These are phyloP conservation scores for Lasiodiplodia sp. DNA, from an alignment of 2,329 filamentous ascomycete genomes.

Conservation along the genomic window DNA sequence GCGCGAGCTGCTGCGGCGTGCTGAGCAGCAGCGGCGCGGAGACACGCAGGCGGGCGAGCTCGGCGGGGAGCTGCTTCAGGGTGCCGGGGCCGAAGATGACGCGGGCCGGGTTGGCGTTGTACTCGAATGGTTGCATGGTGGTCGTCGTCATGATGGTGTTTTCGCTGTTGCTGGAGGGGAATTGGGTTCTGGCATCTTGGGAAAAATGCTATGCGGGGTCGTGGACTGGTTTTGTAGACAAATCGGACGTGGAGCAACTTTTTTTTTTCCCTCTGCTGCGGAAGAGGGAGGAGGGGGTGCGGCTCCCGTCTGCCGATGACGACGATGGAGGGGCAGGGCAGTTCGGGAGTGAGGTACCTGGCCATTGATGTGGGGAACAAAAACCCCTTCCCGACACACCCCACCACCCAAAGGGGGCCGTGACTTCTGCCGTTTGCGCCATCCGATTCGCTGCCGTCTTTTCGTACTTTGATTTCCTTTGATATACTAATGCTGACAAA, in stretches of 20 bases:
- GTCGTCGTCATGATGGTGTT: background rate
- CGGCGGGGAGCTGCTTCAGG: conserved; percentile 56
- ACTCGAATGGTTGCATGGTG: conserved; percentile 63
- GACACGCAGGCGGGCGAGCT: conserved; percentile 55
- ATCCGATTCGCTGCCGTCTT: background rate
- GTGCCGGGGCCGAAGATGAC: conserved; percentile 66
- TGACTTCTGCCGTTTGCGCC: background rate
- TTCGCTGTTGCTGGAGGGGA: background rate
- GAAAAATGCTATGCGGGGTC: background rate
- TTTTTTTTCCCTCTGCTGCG: background rate
- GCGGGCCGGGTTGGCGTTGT: conserved; percentile 61
- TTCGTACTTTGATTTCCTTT: background rate
- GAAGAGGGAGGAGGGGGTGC: background rate
- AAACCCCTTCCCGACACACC: background rate
- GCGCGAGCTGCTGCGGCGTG: conserved; percentile 59
- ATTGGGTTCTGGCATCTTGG: background rate
- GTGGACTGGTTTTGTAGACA: conserved; percentile 2
- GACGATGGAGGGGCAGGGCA: conserved; percentile 15
- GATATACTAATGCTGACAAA: conserved; percentile 5
- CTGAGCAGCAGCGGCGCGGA: conserved; percentile 63
- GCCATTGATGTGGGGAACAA: conserved; percentile 11
- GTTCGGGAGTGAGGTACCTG: background rate
- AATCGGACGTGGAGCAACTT: background rate
- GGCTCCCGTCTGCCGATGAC: background rate
- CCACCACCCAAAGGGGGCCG: background rate